A percentile compares a stretch with the other conserved stretches of the same genome.
Conservation (phyloP, 257 asterid species). For the Pogostemon cablin region DNA sequence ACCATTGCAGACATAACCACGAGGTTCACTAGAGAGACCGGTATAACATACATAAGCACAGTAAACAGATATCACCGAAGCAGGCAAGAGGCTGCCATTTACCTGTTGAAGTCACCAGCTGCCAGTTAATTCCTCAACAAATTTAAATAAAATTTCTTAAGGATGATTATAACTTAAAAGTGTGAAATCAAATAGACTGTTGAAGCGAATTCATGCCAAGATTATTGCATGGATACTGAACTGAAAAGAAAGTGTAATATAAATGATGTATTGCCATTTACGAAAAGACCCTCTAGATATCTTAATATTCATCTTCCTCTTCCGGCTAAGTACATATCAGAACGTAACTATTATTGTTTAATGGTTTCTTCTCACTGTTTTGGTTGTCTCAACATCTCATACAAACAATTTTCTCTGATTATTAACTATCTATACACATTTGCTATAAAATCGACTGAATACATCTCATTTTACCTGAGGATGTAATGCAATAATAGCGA, state of each 20-base stretch:
- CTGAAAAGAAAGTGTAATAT: background rate
- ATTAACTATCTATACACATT: background rate
- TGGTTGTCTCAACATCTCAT: too few relatives aligned
- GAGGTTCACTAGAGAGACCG: constrained; percentile 94
- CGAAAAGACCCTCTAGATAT: too few relatives aligned
- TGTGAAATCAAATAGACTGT: background rate
- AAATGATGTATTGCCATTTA: background rate
- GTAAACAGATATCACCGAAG: constrained; percentile 87
- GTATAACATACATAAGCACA: constrained; percentile 95
- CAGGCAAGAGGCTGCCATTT: constrained; percentile 96
- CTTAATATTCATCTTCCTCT: too few relatives aligned
- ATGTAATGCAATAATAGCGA: constrained; percentile 80
- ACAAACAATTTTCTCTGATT: too few relatives aligned
- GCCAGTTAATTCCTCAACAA: background rate
- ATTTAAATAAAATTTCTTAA: background rate
- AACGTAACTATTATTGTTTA: background rate
- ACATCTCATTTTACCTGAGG: constrained; percentile 57
- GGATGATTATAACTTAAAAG: background rate
- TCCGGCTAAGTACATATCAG: background rate
- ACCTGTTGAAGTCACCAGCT: constrained; percentile 55
- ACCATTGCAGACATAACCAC: constrained; percentile 84
- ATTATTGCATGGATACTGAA: background rate
- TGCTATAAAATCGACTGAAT: background rate
- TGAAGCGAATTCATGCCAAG: background rate
- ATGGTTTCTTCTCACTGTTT: too few relatives aligned